A percentile compares a stretch with the other conserved stretches of the same genome.
These are phyloP conservation scores for Aureobasidium musti DNA, from an alignment of 2,329 filamentous ascomycete genomes.

Conservation along the genomic window DNA sequence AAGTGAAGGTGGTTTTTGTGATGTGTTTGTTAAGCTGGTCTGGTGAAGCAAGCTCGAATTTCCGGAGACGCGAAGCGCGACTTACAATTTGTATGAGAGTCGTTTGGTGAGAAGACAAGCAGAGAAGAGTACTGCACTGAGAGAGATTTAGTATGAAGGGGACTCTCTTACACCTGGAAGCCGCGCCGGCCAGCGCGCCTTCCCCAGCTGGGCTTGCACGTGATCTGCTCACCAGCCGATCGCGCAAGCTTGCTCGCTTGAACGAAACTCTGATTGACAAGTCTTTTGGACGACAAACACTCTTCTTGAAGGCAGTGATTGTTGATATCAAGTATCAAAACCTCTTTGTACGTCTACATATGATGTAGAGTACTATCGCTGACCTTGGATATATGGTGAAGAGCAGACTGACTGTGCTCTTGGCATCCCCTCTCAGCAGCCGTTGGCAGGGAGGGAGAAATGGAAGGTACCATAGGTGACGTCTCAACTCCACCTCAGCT, in stretches of 20 bases:
- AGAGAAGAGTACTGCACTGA: neutral
- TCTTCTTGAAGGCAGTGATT: neutral
- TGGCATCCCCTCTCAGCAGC: neutral
- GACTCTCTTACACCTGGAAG: neutral
- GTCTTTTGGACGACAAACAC: neutral
- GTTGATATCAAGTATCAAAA: neutral
- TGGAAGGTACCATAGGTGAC: neutral
- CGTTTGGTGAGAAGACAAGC: neutral
- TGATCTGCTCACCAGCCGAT: neutral
- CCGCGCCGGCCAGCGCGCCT: too few species aligned
- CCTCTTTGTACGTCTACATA: neutral
- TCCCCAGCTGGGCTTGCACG: neutral
- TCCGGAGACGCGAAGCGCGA: constrained; percentile 17
- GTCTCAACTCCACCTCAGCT: constrained; percentile 6
- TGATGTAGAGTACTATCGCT: neutral
- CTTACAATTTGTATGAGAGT: constrained; percentile 24
- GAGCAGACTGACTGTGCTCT: neutral
- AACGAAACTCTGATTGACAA: constrained; percentile 2
- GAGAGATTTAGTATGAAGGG: neutral
- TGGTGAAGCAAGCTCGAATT: constrained; percentile 3
- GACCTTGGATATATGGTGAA: neutral
- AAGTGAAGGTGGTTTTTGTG: neutral
- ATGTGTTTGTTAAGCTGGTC: constrained; percentile 21
- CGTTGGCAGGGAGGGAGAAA: constrained; percentile 24
- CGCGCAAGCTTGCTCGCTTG: constrained; percentile 14